Base-by-base conservation (phyloP, 164 flowering plant species). In the Annona cherimola region DNA sequence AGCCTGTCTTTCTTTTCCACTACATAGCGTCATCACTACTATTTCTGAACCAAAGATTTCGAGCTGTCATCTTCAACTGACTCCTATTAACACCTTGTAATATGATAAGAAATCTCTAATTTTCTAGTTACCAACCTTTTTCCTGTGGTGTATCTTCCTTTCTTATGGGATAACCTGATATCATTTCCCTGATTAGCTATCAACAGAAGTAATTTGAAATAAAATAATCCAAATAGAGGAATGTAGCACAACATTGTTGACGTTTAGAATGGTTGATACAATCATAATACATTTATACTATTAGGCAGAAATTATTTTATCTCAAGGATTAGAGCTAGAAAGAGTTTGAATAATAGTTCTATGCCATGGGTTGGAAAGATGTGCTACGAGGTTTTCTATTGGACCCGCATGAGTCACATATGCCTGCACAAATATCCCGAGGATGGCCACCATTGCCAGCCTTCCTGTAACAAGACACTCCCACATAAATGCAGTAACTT, bases 391-490 rank as follows among this genome's bases (percentile, higher is more conserved):
- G 78, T 93, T 91, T 66, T 91, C 89, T 61, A 91, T 81, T 0
- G 97, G 94, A 45, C 98, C 93, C 35, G 70, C 84, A 79, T 90
- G 97, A 66, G 98, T 92, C 55, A 87, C 90, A 59, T 57, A 77
- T 35, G 94, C 96, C 80, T 93, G 97, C 68, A 93, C 96, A 74
- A 94, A 84, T 54, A 94, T 45, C 4, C 97, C 96, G 0, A 92
- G 83, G 90, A 92, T 92, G 2, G 97, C 97, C 55, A 94, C 84
- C 98, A 92, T 92, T 9, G 95, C 97, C 2, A 94, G 80, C 54
- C 96, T 79, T 65, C 98, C 98, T 94, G 84, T 75, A 72, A 63
- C 46, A 26, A 61, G 59, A 42, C 45, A 57, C 35, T 26, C 42
- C 19, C n/a, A 61, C 45, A 63, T 40, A 66, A 42, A 20, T 8